Conservation (phyloP, 2,329 filamentous ascomycete genomes). For the Cordyceps farinosa region DNA sequence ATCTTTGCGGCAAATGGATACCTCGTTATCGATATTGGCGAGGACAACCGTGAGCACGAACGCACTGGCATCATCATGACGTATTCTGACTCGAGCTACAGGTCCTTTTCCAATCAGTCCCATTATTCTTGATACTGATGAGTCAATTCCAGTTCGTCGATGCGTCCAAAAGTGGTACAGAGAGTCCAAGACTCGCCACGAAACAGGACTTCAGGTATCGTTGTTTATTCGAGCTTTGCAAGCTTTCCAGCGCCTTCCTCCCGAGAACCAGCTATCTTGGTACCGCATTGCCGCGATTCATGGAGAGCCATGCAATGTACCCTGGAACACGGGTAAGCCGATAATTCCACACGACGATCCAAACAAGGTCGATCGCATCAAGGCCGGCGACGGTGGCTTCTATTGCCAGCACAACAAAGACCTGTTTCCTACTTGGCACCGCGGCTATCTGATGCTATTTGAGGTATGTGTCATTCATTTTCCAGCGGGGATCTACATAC, state of each 20-base stretch:
- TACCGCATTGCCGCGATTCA: slow-evolving; percentile 6
- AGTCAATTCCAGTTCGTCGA: background rate
- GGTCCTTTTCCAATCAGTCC: background rate
- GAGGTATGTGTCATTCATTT: slow-evolving; percentile 41
- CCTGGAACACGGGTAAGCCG: background rate
- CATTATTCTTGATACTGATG: background rate
- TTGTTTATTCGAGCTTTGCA: background rate
- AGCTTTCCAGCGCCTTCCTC: background rate
- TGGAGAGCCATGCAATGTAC: background rate
- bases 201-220: background rate
- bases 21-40: slow-evolving; percentile 17
- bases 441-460: slow-evolving; percentile 59
- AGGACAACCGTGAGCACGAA: slow-evolving; percentile 8
- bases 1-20: slow-evolving; percentile 10
- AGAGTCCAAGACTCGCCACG: background rate
- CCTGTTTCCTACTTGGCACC: slow-evolving; percentile 63
- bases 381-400: background rate
- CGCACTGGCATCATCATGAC: no score
- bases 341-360: background rate
- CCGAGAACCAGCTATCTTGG: slow-evolving; percentile 1
- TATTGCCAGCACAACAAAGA: slow-evolving; percentile 62
- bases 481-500: background rate
- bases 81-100: background rate
- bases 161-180: background rate
- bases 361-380: background rate